Evolutionary conservation across 2,329 filamentous ascomycete genomes (phyloP).

Genomic region (Claviceps digitariae): DNA sequence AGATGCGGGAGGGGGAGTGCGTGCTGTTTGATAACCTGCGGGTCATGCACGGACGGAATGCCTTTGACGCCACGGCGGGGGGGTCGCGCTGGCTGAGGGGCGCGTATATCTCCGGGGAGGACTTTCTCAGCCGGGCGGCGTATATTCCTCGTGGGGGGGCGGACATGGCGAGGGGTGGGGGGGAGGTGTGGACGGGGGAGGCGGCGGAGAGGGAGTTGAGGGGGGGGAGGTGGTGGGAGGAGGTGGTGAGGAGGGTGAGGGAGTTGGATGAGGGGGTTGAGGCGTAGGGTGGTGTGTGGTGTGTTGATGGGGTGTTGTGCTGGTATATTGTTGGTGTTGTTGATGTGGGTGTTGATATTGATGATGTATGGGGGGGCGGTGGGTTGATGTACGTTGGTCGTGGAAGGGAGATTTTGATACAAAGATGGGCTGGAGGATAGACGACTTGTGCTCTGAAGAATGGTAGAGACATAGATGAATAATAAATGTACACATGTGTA

Average conservation of each 20-base stretch:
- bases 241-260: slow-evolving; percentile 13
- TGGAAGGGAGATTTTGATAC: too few species aligned
- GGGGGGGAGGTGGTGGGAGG: slow-evolving; percentile 14
- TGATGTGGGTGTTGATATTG: too few species aligned
- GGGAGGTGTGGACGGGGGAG: slow-evolving; percentile 13
- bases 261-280: slow-evolving; percentile 9
- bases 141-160: slow-evolving; percentile 17
- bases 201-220: slow-evolving; percentile 14
- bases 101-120: slow-evolving; percentile 55
- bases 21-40: slow-evolving; percentile 86
- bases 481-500: too few species aligned
- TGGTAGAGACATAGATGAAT: too few species aligned
- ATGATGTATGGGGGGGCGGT: too few species aligned
- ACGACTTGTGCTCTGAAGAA: too few species aligned
- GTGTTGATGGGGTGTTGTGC: too few species aligned
- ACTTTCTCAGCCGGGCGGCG: slow-evolving; percentile 25
- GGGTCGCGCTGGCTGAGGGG: slow-evolving; percentile 75
- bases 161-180: slow-evolving; percentile 10
- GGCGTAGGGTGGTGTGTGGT: neutral
- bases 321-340: too few species aligned
- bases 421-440: too few species aligned
- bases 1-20: slow-evolving; percentile 69
- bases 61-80: slow-evolving; percentile 50
- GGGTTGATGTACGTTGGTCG: too few species aligned
- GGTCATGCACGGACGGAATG: slow-evolving; percentile 67